phyloP scores from a whole-genome alignment of 208 protist species.

The Blastocrithidia nonstop region DNA sequence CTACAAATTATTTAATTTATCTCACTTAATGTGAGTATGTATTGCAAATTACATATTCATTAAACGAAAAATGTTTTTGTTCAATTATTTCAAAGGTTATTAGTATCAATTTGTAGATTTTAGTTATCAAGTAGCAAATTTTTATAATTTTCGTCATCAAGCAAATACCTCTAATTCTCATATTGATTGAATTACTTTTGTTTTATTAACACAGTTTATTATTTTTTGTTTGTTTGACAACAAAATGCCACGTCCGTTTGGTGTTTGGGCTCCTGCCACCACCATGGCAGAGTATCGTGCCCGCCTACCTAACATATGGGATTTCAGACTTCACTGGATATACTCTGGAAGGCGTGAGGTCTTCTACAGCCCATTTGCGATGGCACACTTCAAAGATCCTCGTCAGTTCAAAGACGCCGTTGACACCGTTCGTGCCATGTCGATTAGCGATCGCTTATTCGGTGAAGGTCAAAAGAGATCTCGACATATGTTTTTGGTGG shows the following conservation, averaged over 20 bases:
- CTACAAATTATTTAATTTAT: too few species aligned
- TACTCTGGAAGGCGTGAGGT: slow-evolving; percentile 41
- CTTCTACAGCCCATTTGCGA: slow-evolving; percentile 69
- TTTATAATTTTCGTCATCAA: too few species aligned
- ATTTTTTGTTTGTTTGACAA: too few species aligned
- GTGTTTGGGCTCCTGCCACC: slow-evolving; percentile 72
- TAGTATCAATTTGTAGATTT: too few species aligned
- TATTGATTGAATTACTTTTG: too few species aligned
- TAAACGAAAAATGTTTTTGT: too few species aligned
- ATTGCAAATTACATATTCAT: too few species aligned
- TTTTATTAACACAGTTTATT: too few species aligned
- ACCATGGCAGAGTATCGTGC: slow-evolving; percentile 72
- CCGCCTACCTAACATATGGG: slow-evolving; percentile 38
- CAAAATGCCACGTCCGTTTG: slow-evolving; percentile 73
- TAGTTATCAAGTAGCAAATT: too few species aligned
- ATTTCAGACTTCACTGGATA: slow-evolving; percentile 33
- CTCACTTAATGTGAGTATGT: too few species aligned
- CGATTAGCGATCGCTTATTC: slow-evolving; percentile 69
- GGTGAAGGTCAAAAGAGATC: slow-evolving; percentile 69
- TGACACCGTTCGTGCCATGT: slow-evolving; percentile 65
- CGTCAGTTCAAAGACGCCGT: slow-evolving; percentile 78
- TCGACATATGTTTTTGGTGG: slow-evolving; percentile 21
- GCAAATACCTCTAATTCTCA: too few species aligned
- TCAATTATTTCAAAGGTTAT: too few species aligned
- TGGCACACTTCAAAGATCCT: slow-evolving; percentile 76